Evolutionary conservation across 2,329 filamentous ascomycete species (phyloP).

Genomic region (Taxawa tesnikishii): DNA sequence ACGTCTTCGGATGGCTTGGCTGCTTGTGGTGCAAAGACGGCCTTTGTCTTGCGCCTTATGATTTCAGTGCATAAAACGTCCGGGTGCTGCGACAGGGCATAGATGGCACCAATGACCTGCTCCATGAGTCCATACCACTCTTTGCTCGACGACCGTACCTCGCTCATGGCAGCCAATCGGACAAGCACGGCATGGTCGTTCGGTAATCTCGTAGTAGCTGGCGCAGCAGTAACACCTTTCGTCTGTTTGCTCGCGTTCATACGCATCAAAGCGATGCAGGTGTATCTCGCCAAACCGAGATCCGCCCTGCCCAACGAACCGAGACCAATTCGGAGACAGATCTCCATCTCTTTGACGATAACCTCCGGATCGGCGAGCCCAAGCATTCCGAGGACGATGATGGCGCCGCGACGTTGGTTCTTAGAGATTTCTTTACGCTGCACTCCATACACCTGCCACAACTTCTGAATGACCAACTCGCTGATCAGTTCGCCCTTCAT

Average conservation of each 20-base stretch:
- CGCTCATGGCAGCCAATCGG: conserved; percentile 71
- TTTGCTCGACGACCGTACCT: conserved; percentile 77
- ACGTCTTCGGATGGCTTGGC: conserved; percentile 26
- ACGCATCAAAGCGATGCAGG: conserved; percentile 80
- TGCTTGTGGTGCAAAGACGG: conserved; percentile 57
- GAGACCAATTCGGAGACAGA: conserved; percentile 81
- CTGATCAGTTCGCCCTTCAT: conserved; percentile 86
- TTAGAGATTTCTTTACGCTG: conserved; percentile 88
- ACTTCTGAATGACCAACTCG: conserved; percentile 74
- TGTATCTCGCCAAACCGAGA: conserved; percentile 83
- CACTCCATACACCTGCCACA: conserved; percentile 96
- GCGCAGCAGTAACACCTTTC: conserved; percentile 55
- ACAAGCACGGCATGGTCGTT: conserved; percentile 85
- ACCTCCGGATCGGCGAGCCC: conserved; percentile 87
- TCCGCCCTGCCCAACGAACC: conserved; percentile 70
- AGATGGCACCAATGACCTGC: conserved; percentile 91
- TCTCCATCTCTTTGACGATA: conserved; percentile 87
- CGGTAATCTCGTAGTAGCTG: conserved; percentile 57
- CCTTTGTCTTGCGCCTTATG: conserved; percentile 71
- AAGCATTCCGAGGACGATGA: conserved; percentile 95
- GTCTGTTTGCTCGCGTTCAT: conserved; percentile 77
- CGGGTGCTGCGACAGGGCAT: conserved; percentile 84
- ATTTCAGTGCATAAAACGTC: conserved; percentile 89
- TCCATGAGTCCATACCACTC: conserved; percentile 92
- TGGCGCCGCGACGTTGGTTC: conserved; percentile 79